A percentile compares a stretch with the other conserved stretches of the same genome.
phyloP scores from a whole-genome alignment of 139 green algal species.

The Tetradesmus obliquus region DNA sequence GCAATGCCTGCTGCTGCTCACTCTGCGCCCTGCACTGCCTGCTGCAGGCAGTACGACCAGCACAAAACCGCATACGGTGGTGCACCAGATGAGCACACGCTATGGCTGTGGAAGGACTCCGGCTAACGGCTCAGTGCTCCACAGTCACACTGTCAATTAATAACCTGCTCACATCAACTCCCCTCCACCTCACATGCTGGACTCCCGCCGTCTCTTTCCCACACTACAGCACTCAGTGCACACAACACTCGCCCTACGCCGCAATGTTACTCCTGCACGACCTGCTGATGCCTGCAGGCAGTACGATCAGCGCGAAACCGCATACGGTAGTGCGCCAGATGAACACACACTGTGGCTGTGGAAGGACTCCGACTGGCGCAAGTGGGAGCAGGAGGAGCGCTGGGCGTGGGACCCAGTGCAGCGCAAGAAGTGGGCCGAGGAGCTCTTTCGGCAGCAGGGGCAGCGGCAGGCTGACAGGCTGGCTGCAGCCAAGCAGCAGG shows the following conservation, averaged over 20 bases:
- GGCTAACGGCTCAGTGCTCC: too few relatives aligned
- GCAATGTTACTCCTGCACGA: too few relatives aligned
- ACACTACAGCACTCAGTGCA: too few relatives aligned
- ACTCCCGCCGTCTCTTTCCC: too few relatives aligned
- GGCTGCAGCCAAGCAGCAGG: background rate
- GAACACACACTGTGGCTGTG: constrained; percentile 70
- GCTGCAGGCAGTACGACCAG: constrained; percentile 57
- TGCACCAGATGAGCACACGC: constrained; percentile 54
- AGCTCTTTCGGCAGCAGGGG: constrained; percentile 31
- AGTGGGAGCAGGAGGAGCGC: constrained; percentile 71
- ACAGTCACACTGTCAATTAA: too few relatives aligned
- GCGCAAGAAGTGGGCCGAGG: constrained; percentile 55
- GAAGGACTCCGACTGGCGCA: constrained; percentile 76
- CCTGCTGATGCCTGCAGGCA: constrained; percentile 26
- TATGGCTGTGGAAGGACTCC: constrained; percentile 60
- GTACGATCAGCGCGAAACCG: constrained; percentile 59
- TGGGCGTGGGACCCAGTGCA: constrained; percentile 70
- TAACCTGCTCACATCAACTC: too few relatives aligned
- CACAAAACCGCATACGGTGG: constrained; percentile 41
- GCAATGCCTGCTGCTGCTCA: too few relatives aligned
- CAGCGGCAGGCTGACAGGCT: constrained; percentile 22
- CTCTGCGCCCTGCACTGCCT: background rate
- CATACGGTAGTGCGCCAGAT: constrained; percentile 33
- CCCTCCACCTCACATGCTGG: too few relatives aligned
- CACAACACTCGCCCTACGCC: too few relatives aligned